phyloP scores from a whole-genome alignment of 306 rosid genomes.

The Castanea crenata region DNA sequence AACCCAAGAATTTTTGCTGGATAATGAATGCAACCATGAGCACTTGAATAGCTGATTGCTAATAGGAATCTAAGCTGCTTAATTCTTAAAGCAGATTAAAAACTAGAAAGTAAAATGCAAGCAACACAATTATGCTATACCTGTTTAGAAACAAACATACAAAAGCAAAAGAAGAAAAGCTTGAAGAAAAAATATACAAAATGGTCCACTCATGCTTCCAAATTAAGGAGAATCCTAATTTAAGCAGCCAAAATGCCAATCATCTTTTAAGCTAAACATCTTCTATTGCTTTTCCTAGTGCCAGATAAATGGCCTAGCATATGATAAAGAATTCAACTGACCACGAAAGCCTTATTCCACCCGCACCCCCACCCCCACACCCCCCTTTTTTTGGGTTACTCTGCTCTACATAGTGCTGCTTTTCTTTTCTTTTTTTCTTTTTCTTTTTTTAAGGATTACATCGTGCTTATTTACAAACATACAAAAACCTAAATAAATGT shows the following conservation, averaged over 20 bases:
- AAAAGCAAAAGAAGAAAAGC: background rate
- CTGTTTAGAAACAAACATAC: background rate
- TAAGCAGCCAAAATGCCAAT: background rate
- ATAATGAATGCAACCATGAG: constrained; percentile 8
- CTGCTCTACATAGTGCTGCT: background rate
- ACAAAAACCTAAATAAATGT: background rate
- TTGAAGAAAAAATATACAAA: background rate
- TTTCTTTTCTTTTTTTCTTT: no score
- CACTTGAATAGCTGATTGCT: background rate
- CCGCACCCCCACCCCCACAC: no score
- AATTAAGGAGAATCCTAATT: background rate
- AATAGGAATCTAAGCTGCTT: background rate
- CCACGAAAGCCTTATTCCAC: background rate
- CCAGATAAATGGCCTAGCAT: background rate
- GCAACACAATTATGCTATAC: background rate
- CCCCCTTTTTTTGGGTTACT: background rate
- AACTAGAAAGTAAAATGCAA: background rate
- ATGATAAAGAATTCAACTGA: background rate
- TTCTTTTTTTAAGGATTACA: background rate
- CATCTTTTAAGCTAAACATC: background rate
- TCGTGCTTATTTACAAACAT: background rate
- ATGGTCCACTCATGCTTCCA: background rate
- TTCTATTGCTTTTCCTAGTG: background rate
- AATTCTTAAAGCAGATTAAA: background rate
- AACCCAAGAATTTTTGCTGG: constrained; percentile 8